A percentile compares a stretch with the other conserved stretches of the same genome.
These are phyloP conservation scores for Alternaria postmessia DNA, from an alignment of 2,329 filamentous ascomycete species.

Conservation along the genomic window DNA sequence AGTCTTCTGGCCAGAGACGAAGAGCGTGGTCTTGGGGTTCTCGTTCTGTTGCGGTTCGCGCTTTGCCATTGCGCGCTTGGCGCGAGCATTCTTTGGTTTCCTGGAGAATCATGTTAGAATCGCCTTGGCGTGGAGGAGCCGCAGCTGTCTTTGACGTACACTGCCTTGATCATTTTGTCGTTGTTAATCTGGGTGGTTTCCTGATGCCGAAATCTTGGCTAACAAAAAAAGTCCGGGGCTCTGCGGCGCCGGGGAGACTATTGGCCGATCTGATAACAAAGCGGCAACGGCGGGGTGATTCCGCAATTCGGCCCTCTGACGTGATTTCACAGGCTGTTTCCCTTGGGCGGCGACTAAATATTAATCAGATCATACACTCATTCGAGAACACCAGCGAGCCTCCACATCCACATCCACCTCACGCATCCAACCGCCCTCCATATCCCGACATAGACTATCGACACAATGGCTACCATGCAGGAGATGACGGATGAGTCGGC, in stretches of 20 bases:
- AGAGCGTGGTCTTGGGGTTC: constrained; percentile 87
- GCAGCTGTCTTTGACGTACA: constrained; percentile 25
- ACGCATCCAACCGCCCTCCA: background rate
- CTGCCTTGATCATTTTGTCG: constrained; percentile 43
- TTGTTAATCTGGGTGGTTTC: constrained; percentile 17
- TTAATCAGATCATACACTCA: constrained; percentile 13
- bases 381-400: background rate
- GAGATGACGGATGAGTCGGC: constrained; percentile 77
- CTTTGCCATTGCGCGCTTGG: constrained; percentile 93
- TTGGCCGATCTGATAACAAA: constrained; percentile 22
- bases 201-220: constrained; percentile 33
- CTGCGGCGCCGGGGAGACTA: constrained; percentile 18
- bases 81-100: constrained; percentile 82
- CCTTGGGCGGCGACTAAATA: constrained; percentile 15
- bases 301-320: constrained; percentile 23
- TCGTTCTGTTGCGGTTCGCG: constrained; percentile 88
- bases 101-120: constrained; percentile 47
- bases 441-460: background rate
- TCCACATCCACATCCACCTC: background rate
- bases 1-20: constrained; percentile 86
- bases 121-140: rapidly evolving
- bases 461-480: constrained; percentile 64
- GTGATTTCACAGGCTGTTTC: constrained; percentile 8
- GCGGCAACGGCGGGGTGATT: constrained; percentile 13
- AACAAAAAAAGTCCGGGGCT: constrained; percentile 20